phyloP scores from a whole-genome alignment of 2,329 filamentous ascomycete species.

The Didymella pomorum region DNA sequence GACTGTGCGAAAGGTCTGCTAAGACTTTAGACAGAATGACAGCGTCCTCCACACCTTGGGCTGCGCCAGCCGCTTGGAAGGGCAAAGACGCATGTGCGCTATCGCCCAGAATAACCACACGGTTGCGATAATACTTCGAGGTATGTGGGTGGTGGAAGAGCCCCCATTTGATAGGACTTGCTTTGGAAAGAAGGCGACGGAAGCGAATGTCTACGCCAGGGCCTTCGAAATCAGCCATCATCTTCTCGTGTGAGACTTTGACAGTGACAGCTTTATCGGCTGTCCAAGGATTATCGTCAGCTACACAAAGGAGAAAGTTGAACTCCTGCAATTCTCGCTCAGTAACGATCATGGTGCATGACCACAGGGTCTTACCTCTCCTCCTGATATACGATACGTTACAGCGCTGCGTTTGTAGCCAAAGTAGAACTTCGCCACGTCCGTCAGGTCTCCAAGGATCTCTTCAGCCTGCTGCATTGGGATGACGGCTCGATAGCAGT shows the following conservation, averaged over 20 bases:
- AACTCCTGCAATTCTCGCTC: constrained; percentile 2
- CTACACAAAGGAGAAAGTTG: constrained; percentile 13
- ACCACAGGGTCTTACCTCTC: constrained; percentile 12
- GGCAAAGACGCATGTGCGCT: constrained; percentile 38
- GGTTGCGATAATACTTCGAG: constrained; percentile 33
- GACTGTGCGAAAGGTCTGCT: not conserved
- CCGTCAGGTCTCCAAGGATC: constrained; percentile 46
- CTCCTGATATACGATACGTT: constrained; percentile 39
- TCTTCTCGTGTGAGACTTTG: constrained; percentile 31
- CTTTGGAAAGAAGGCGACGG: constrained; percentile 23
- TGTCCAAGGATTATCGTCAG: not conserved
- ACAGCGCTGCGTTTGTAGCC: constrained; percentile 26
- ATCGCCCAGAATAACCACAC: constrained; percentile 39
- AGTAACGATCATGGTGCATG: constrained; percentile 15
- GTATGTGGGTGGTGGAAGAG: constrained; percentile 37
- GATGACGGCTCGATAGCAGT: constrained; percentile 41
- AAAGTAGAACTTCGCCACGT: constrained; percentile 43
- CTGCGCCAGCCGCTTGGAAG: constrained; percentile 41
- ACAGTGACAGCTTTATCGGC: constrained; percentile 19
- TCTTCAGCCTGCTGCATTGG: constrained; percentile 50
- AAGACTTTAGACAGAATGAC: constrained; percentile 36
- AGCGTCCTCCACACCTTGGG: constrained; percentile 41
- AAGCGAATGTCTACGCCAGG: constrained; percentile 26
- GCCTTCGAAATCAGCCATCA: constrained; percentile 34
- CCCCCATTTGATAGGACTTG: constrained; percentile 36